phyloP scores from a whole-genome alignment of 2,329 filamentous ascomycete species.

The Sporothrix brasiliensis region DNA sequence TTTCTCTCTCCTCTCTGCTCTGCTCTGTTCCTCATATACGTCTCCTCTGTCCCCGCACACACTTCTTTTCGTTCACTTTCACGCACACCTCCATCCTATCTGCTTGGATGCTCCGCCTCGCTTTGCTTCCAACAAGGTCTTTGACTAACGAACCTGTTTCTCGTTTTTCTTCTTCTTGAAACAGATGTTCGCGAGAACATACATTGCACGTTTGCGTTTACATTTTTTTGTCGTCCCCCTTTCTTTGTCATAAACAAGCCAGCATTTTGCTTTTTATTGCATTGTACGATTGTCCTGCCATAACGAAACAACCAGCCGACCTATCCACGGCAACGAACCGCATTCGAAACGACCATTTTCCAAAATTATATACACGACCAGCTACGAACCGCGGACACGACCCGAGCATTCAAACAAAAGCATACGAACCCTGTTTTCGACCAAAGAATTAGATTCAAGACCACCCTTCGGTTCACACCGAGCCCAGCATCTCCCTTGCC shows the following conservation, averaged over 20 bases:
- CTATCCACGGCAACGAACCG: neutral
- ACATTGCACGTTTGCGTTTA: neutral
- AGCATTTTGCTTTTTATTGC: neutral
- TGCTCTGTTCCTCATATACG: neutral
- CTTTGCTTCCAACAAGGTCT: neutral
- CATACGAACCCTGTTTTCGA: conserved; percentile 3
- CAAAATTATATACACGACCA: neutral
- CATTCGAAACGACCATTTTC: neutral
- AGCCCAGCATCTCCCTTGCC: conserved; percentile 5
- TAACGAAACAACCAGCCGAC: conserved; percentile 24
- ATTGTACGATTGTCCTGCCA: conserved; percentile 32
- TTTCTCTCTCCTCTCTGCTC: neutral
- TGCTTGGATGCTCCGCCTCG: conserved; percentile 16
- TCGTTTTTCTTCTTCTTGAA: neutral
- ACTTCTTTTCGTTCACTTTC: neutral
- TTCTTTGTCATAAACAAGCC: conserved; percentile 10
- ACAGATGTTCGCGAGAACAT: conserved; percentile 1
- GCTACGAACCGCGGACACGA: conserved; percentile 15
- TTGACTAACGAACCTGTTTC: conserved; percentile 14
- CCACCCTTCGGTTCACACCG: conserved; percentile 27
- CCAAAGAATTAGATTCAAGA: conserved; percentile 21
- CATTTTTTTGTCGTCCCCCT: neutral
- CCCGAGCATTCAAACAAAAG: neutral
- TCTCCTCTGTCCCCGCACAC: conserved; percentile 20
- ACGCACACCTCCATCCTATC: neutral